Base-by-base conservation (phyloP, 805 yeast genomes). In the Clavispora phyllophila region DNA sequence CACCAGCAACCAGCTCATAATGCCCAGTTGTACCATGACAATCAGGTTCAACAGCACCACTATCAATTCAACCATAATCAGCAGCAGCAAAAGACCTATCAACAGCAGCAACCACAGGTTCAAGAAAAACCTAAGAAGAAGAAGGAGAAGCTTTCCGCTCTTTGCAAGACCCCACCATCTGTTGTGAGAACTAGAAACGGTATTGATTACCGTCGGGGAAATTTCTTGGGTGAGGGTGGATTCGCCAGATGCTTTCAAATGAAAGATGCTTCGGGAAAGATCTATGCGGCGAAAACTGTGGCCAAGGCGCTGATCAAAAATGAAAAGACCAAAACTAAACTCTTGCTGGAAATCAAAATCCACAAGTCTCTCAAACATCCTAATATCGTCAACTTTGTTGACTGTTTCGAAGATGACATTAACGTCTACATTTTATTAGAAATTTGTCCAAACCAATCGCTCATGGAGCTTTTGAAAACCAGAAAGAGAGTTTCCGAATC, bases 171-270 rank as follows among this genome's bases (percentile, higher is more conserved):
- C 2, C 99, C 99, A 2, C 99, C 99, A 27, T 84, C 96, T 14
- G 75, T 90, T 50, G 95, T 93, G 51, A 78, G 91, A 53, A 87
- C 93, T 34, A 78, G 90, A 65, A 75, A 77, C 45, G 96, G 96
- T 35, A 79, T 87, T 59, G 95, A 89, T 54, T 93, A 86, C 64
- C 87, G 85, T 50, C 78, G 98, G 60, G 98, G 98, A 1, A 74
- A 74, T 46, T 90, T 89, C 56, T 72, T 93, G 27, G 99, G 99
- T 28, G 98, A 91, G 68, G 99, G 99, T 47, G 99, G 99, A 0
- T 93, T 93, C 72, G 99, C 99, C 14, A 80, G 98, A 59, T 93
- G 99, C 61, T 93, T 93, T 68, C 97, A 93, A 63, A 93, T 93
- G 74, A 87, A 85, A 60, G 96, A 90, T 65, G 84, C 88, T 47